Conservation (phyloP, 345 rosid genomes). For the Syzygium aromaticum region DNA sequence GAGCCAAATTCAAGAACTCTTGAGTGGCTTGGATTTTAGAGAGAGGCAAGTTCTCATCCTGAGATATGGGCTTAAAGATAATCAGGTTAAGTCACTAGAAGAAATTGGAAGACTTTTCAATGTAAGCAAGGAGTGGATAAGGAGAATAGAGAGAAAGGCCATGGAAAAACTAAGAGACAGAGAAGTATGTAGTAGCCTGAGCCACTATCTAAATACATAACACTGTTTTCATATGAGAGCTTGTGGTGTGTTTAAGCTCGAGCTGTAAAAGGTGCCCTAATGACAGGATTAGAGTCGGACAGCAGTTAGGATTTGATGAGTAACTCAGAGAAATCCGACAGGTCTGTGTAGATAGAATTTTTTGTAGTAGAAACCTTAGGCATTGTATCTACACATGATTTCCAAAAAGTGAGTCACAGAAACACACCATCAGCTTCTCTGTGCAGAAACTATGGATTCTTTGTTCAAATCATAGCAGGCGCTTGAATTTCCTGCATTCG, state of each 20-base stretch:
- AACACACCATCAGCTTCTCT: background rate
- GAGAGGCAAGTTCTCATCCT: slow-evolving; percentile 60
- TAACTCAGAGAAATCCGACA: background rate
- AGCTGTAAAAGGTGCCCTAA: background rate
- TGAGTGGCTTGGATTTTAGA: slow-evolving; percentile 48
- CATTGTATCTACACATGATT: background rate
- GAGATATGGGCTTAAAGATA: slow-evolving; percentile 48
- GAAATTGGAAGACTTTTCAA: slow-evolving; percentile 57
- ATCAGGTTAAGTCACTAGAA: slow-evolving; percentile 56
- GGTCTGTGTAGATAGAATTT: background rate
- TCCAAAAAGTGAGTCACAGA: background rate
- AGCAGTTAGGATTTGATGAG: background rate
- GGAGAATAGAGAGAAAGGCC: slow-evolving; percentile 62
- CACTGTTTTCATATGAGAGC: background rate
- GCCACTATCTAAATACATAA: slow-evolving; percentile 23
- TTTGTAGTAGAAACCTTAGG: background rate
- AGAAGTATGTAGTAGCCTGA: slow-evolving; percentile 27
- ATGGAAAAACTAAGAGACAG: slow-evolving; percentile 38
- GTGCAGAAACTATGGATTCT: background rate
- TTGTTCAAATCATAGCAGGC: background rate
- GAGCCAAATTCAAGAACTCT: slow-evolving; percentile 34
- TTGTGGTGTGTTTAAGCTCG: background rate
- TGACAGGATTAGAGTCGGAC: background rate
- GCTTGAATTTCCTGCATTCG: background rate
- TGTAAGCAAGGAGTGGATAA: slow-evolving; percentile 86